These are phyloP conservation scores for Sphagnurus paluster DNA, from an alignment of 1,284 basidiomycete genomes.

Conservation along the genomic window DNA sequence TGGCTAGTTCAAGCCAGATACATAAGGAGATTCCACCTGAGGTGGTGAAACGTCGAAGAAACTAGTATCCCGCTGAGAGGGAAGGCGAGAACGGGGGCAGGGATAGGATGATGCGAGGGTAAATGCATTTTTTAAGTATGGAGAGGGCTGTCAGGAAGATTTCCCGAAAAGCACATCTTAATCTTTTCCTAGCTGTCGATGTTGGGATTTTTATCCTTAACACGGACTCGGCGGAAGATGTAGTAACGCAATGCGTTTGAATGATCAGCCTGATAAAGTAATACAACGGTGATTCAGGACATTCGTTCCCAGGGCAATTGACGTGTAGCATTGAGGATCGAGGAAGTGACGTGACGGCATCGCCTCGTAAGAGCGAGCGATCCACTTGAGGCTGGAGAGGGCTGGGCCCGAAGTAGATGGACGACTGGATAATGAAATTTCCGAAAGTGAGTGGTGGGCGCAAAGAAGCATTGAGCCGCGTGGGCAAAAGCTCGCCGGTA, in stretches of 20 bases:
- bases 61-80: neutral
- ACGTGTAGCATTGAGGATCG: slow-evolving; percentile 4
- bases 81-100: slow-evolving; percentile 12
- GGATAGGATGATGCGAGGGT: slow-evolving; percentile 5
- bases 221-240: slow-evolving; percentile 30
- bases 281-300: slow-evolving; percentile 18
- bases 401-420: slow-evolving; percentile 7
- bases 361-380: neutral
- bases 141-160: slow-evolving; percentile 27
- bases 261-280: slow-evolving; percentile 38
- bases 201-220: slow-evolving; percentile 32
- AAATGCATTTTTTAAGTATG: slow-evolving; percentile 9
- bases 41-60: slow-evolving; percentile 1
- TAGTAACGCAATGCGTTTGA: slow-evolving; percentile 26
- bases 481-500: too few species aligned
- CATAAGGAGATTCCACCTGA: neutral
- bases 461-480: too few species aligned
- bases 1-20: neutral
- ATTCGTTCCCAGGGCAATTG: slow-evolving; percentile 23
- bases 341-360: neutral
- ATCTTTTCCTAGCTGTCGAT: slow-evolving; percentile 22
- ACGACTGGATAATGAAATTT: neutral
- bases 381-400: slow-evolving; percentile 4
- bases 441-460: neutral
- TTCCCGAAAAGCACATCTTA: slow-evolving; percentile 31